A percentile compares a stretch with the other conserved stretches of the same genome.
Evolutionary conservation across 805 yeast genomes (phyloP).

Genomic region (Barnettozyma botsteinii): DNA sequence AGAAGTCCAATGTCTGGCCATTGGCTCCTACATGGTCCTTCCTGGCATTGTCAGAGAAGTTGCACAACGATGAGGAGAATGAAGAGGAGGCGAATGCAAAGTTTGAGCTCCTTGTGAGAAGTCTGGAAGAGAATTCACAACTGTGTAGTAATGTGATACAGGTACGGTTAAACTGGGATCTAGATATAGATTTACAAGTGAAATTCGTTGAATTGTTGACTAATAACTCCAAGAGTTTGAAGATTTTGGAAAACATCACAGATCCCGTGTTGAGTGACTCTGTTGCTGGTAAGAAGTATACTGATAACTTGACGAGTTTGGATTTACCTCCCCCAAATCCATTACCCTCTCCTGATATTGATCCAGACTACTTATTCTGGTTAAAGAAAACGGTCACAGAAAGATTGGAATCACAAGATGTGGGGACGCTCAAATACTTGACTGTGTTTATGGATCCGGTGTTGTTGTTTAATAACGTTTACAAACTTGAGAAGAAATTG

Average conservation of each 20-base stretch:
- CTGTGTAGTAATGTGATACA: conserved; percentile 29
- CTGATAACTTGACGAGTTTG: conserved; percentile 16
- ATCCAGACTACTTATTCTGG: conserved; percentile 28
- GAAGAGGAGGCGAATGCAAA: conserved; percentile 27
- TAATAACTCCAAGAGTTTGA: conserved; percentile 26
- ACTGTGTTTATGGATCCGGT: conserved; percentile 37
- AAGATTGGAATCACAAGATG: conserved; percentile 16
- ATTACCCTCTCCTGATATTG: conserved; percentile 27
- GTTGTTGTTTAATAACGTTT: conserved; percentile 30
- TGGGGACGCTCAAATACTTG: conserved; percentile 22
- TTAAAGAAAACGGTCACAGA: conserved; percentile 22
- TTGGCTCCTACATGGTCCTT: conserved; percentile 38
- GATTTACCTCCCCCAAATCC: conserved; percentile 31
- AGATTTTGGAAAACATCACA: conserved; percentile 35
- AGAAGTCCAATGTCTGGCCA: conserved; percentile 28
- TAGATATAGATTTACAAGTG: conserved; percentile 28
- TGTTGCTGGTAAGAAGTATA: conserved; percentile 26
- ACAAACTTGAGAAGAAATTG: conserved; percentile 22
- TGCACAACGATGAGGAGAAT: conserved; percentile 18
- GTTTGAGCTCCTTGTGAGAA: conserved; percentile 23
- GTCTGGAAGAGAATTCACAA: conserved; percentile 21
- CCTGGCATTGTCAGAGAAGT: conserved; percentile 14
- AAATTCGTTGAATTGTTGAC: conserved; percentile 27
- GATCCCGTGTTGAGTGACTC: conserved; percentile 33
- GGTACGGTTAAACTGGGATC: conserved; percentile 39